Base-by-base conservation (phyloP, 306 rosid species). In the Potentilla sterilis region DNA sequence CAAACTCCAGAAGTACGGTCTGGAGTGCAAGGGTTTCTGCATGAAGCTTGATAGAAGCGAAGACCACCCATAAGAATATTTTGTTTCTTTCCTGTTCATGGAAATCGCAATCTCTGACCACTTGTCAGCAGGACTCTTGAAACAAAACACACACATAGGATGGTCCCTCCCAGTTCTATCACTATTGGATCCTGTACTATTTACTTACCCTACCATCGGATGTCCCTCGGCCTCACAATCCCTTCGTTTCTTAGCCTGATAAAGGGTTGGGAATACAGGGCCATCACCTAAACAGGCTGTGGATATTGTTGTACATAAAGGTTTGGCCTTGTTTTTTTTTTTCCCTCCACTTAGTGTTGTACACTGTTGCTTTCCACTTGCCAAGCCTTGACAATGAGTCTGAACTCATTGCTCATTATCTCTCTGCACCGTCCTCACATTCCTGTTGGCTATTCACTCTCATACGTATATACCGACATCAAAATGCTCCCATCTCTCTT, bases 111-210 rank as follows among this genome's bases (percentile, higher is more conserved):
- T 92, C 97, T 79, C 86, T 81, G 77, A 83, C 87, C 78, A 95
- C 93, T 92, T 95, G 99, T 87, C 97, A 85, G 91, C 90, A 83
- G 66, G 90, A 90, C 73, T 95, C 97, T 79, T 87, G 89, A 61
- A 88, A 95, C 89, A 96, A 87, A 64, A 87, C 78, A 8, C 12
- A 6, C 58, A 5, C 24, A 54, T 54, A 7, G 32, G 14, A n/a
- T 11, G 2, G 14, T 54, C 59, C 62, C 32, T 55, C 62, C 32
- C 62, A 55, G 32, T 8, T 7, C 78, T 37, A 70, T 70, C 81
- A 59, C 28, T 48, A 34, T 72, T 66, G 46, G 83, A 69, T 46
- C 83, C 92, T n/a, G n/a, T 67, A 67, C 87, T 76, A 62, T 73
- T 78, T 85, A 73, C 89, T 83, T 14, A 77, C 52, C 83, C 86